Base-by-base conservation (phyloP, 2,329 filamentous ascomycete genomes). In the Akanthomyces lecanii region DNA sequence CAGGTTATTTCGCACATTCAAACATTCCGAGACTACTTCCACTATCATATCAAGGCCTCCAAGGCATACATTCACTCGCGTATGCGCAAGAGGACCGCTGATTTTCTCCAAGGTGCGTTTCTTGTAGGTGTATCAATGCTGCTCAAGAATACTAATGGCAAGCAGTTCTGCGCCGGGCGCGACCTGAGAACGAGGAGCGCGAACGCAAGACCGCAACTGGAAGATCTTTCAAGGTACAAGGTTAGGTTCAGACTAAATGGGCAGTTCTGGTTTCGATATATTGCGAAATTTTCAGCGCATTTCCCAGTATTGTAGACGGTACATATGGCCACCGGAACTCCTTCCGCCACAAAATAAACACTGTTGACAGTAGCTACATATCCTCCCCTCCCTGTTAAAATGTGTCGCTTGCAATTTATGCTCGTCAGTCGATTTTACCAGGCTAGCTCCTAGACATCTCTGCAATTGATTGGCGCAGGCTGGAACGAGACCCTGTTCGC, bases 1-100 rank as follows among this genome's bases (percentile, higher is more conserved):
- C 93, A 97, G 68, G 93, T 96, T 74, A 99, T 99, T 70, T 97
- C 93, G 57, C 96, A 99, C 76, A 98, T 99, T 71, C 96, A 99
- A 79, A 99, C 95, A 16, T 99, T 99, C 90, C 91, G 95, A 69
- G 95, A 99, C 75, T 99, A 99, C 78, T 99, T 99, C 83, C 95
- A 99, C 78, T 99, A 99, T 77, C 95, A 99, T 78, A 99, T 99
- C 79, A 99, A 99, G 80, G 96, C 95, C 36, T 97, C 93, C 66
- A 99, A 99, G 83, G 95, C 96, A 60, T 99, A 97, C 73, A 99
- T 99, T 68, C 95, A 99, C 83, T 96, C 93, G 40, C 87, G 96
- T 72, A 99, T 99, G 95, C 89, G 95, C 74, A 91, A 94, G 81
- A 87, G 95, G 76, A 99, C 96, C 11, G 95, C 95, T 56, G 96